Base-by-base conservation (phyloP, 2,329 filamentous ascomycete species). In the Ophiocordyceps unilateralis region DNA sequence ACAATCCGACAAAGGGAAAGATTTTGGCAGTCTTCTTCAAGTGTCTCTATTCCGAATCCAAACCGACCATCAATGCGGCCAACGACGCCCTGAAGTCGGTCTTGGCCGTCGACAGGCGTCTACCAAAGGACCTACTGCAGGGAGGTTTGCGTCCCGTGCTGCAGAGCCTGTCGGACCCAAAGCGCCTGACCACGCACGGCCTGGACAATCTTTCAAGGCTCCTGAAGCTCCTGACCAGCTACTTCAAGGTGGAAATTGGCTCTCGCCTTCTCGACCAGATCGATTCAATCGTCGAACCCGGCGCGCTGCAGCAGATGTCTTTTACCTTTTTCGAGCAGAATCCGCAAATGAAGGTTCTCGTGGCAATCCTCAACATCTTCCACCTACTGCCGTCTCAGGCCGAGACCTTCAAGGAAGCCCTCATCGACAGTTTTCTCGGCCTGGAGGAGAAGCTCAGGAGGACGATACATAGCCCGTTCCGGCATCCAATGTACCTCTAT, bases 211-310 rank as follows among this genome's bases (percentile, higher is more conserved):
- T 99, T 26, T 88, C 88, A 17, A 78, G 89, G 34, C 70, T 99
- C 2, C 64, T 99, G 46, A 89, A 91, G 49, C 70, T 99, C 2
- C 68, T 99, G 17, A 98, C 89, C 0, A 96, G 91, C 46, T 98
- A 98, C 59, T 99, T 99, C 64, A 99, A 98, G 62, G 88, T 96
- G 1, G 91, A 98, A 58, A 98, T 99, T 43, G 93, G 91, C 7
- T 76, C 85, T 20, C 77, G 91, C 21, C 65, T 99, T n/a, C 69
- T 99, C 10, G 89, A 96, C 49, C 91, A 98, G 53, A 82, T 95
- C 62, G 89, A 89, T 56, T 76, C 81, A 11, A 87, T 98, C 49
- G 88, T 89, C 1, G 87, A 95, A 45, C 74, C 83, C 3, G 72
- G 69, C 42, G 73, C 78, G 14, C 66, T 96, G 50, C 88, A 96